phyloP scores from a whole-genome alignment of 768 basidiomycete genomes.

The Mycena floridula region DNA sequence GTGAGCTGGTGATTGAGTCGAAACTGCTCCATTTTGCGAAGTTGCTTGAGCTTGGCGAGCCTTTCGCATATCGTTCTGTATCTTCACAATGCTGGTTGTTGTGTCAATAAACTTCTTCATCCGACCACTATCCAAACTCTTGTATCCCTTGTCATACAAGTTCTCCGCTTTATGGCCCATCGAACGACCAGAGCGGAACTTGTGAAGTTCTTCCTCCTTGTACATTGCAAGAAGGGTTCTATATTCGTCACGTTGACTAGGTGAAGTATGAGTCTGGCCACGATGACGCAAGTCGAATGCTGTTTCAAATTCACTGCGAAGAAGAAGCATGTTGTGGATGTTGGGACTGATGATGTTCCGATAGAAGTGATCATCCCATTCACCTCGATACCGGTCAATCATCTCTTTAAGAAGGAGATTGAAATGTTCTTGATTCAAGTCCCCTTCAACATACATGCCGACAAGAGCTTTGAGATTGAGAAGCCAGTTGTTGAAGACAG shows the following conservation, averaged over 20 bases:
- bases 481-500: too few species aligned
- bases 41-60: neutral
- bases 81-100: neutral
- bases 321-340: conserved; percentile 14
- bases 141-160: conserved; percentile 9
- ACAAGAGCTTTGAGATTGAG: conserved; percentile 15
- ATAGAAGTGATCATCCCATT: conserved; percentile 15
- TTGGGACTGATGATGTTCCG: conserved; percentile 19
- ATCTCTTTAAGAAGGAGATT: conserved; percentile 17
- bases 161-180: conserved; percentile 11
- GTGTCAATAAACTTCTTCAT: neutral
- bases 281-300: conserved; percentile 11
- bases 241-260: conserved; percentile 12
- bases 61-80: neutral
- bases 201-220: conserved; percentile 13
- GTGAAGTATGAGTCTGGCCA: conserved; percentile 12
- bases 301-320: conserved; percentile 9
- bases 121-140: conserved; percentile 8
- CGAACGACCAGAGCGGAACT: conserved; percentile 9
- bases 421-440: conserved; percentile 19
- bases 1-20: neutral
- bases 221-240: conserved; percentile 13
- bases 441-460: conserved; percentile 11
- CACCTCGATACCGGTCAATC: conserved; percentile 10
- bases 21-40: neutral